Evolutionary conservation across 2,329 filamentous ascomycete genomes (phyloP), one percentile per base, ranked within the genome.

Genomic region (Aquanectria penicillioides): DNA sequence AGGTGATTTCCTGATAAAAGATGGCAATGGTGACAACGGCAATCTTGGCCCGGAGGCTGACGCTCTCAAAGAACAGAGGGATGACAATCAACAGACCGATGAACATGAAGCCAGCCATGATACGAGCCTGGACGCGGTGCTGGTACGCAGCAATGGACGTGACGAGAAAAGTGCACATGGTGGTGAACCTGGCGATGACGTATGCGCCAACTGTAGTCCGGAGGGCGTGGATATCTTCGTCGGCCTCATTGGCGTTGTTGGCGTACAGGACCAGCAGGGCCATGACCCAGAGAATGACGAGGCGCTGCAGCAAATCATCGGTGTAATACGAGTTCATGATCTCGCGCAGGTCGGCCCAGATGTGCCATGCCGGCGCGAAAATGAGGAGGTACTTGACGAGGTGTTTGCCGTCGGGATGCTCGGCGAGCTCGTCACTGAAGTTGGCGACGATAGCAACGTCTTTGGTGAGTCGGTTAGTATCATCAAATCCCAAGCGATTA

Each of bases 271-370:
- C 77, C 13, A 83, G 70, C 5, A 80, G 66, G 3, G 80, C 78
- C 81, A 83, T 83, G 52, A 83, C 74, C 79, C 80, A 82, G n/a
- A 82, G 73, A 50, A 82, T 79, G 22, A 80, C 66, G 25, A 80
- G 65, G 7, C 81, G 77, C 64, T 83, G 81, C 2, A 75, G 60
- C 17, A 83, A 65, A 61, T 83, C 81, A 59, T 83, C 81, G 49
- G 79, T 82, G 68, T 83, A 82, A 69, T 81, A 83, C 7, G 78
- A 80, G 68, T 83, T 83, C 79, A 83, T 82, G 54, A 82, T 71
- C 68, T 82, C 80, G 59, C 80, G 77, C 15, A 82, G 71, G 59
- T 83, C 81, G 34, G 73, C 75, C 81, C 80, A 83, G 44, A 82
- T 78, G 58, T 83, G 77, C 80, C 80, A 82, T 53, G 80, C 79